Evolutionary conservation across 2,329 filamentous ascomycete species (phyloP), one percentile per base, ranked within the genome.

Genomic region (Aspergillus sp.): DNA sequence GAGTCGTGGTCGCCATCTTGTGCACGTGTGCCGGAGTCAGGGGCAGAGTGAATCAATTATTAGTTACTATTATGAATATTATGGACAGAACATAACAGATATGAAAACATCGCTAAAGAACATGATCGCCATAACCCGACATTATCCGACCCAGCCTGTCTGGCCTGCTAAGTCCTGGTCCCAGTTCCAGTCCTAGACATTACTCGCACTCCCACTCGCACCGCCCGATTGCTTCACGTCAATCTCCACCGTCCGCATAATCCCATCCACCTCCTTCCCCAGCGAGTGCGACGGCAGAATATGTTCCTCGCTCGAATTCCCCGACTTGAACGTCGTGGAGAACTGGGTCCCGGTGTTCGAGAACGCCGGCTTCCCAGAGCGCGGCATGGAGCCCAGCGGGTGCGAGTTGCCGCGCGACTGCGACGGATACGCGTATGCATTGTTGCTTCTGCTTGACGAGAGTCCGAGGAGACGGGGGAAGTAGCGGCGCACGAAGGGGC

Each of bases 401-500:
- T 64, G 63, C 5, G 58, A 63, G 43, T 65, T 63, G 41, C 64
- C 65, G 48, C 59, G 64, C 24, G 64, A 62, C 21, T 48, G 43
- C 6, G 59, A 60, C 44, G 61, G 43, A 27, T 48, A 48, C 35
- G 12, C 35, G 53, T 57, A 57, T 49, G 35, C 44, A 8, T 51
- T 62, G 12, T 37, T 41, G 15, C 58, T 64, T 15, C 52, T 58
- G 14, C 63, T 59, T 6, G 64, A 66, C 3, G 66, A 68, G 3
- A 66, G 61, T 5, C 66, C 68, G 11, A 70, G 57, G 6, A 70
- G 59, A 24, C 58, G 59, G 48, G 69, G 69, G 49, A 68, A 64
- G 62, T 70, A 70, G 51, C 58, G 61, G 45, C 65, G 63, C 27
- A 69, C 56, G 44, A 72, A 70, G 0, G 68, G 69, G 19, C 68